Base-by-base conservation (phyloP, 352 stramenopile genomes). In the Phytophthora rubi region DNA sequence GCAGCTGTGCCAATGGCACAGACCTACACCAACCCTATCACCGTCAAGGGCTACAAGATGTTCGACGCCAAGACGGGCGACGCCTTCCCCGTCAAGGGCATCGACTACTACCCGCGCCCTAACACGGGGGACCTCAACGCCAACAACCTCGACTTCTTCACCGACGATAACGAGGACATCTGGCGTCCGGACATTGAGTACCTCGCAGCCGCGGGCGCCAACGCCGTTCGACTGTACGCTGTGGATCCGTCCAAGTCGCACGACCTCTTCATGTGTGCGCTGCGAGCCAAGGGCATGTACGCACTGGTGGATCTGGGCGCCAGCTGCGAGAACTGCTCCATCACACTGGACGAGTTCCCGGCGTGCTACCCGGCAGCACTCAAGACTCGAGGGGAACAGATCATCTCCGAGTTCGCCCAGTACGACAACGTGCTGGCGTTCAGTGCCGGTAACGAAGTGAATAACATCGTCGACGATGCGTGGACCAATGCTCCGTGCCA, bases 121-220 rank as follows among this genome's bases (percentile, higher is more conserved):
- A 97, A 97, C 63, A 60, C 71, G 0, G 91, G 91, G 3, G 62
- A 82, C 12, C 65, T 94, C 16, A 39, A 93, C 59, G 55, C 65
- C 4, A 93, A 96, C 74, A 95, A 90, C 62, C 56, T 90, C 44
- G 91, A 97, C 64, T 89, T 93, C 52, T 96, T 94, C 73, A 93
- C 90, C 7, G 85, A 97, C 61, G 80, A 90, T 39, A 75, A 90
- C 65, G 60, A 82, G 18, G 32, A 77, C 18, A 76, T 97, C 18
- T 97, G 91, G 91, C 53, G 57, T 18, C 66, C 68, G 2, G 85
- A 97, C 68, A 76, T 97, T 30, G 55, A 67, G 35, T 71, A 93
- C 15, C 72, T 97, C 13, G 70, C 82, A 4, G 75, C 68, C 8
- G 51, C 91, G 0, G 87, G 88, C 0, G 82, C 91, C 6, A 97